A percentile compares a stretch with the other conserved stretches of the same genome.
These are phyloP conservation scores for Cercospora sojina DNA, from an alignment of 2,329 filamentous ascomycete species.

Conservation along the genomic window DNA sequence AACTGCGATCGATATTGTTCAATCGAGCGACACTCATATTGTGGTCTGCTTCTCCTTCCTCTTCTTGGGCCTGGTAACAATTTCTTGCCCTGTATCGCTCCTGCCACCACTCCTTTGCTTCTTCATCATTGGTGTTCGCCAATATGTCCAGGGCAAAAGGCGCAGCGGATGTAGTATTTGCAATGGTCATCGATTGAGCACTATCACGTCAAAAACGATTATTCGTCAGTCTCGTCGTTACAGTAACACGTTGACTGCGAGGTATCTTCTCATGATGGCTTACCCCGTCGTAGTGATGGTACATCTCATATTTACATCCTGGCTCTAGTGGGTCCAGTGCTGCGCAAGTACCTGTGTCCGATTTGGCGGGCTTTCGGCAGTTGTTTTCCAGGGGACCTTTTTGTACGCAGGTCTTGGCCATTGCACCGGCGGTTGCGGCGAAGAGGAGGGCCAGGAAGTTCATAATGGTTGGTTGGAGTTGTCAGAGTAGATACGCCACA, in stretches of 20 bases:
- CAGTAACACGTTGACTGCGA: not conserved
- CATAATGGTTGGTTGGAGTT: not conserved
- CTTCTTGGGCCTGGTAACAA: not conserved
- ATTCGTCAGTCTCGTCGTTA: not conserved
- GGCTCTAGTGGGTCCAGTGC: not conserved
- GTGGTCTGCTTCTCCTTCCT: not conserved
- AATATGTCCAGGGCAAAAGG: not conserved
- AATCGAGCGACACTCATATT: not conserved
- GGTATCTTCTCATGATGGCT: not conserved
- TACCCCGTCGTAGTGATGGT: not conserved
- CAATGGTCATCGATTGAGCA: not conserved
- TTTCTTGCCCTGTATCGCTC: not conserved
- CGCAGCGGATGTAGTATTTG: not conserved
- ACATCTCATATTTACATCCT: not conserved
- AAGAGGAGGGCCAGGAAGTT: not conserved
- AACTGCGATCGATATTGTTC: not conserved
- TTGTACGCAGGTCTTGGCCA: not conserved
- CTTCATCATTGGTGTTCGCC: not conserved
- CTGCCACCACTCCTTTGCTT: not conserved
- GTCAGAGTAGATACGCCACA: too few relatives aligned
- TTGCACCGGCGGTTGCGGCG: not conserved
- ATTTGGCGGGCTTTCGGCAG: not conserved
- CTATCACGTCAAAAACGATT: not conserved
- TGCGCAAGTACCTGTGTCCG: not conserved
- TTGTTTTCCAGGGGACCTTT: not conserved